Evolutionary conservation across 345 rosid genomes (phyloP).

Genomic region (Reutealis trisperma): DNA sequence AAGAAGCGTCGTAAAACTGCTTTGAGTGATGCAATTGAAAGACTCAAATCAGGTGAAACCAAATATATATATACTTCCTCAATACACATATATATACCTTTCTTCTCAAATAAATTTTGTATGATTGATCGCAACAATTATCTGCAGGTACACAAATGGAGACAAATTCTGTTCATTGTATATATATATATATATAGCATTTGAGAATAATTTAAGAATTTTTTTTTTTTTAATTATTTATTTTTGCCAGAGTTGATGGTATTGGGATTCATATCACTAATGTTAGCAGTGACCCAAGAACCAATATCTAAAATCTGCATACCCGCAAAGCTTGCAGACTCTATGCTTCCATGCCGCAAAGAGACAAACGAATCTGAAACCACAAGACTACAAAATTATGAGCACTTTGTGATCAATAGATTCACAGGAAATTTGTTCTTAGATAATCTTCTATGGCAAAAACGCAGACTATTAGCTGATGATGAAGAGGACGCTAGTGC

Average conservation of each 20-base stretch:
- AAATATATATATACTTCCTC: too few relatives aligned
- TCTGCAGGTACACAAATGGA: too few relatives aligned
- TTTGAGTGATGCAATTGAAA: conserved; percentile 21
- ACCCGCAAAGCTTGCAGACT: conserved; percentile 17
- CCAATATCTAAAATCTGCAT: conserved; percentile 22
- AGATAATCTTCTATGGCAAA: background rate
- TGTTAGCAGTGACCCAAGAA: conserved; percentile 19
- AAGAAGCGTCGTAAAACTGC: conserved; percentile 21
- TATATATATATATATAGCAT: too few relatives aligned
- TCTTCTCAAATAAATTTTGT: too few relatives aligned
- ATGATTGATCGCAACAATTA: too few relatives aligned
- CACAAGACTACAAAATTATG: background rate
- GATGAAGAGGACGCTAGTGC: background rate
- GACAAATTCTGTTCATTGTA: too few relatives aligned
- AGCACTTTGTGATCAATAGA: background rate
- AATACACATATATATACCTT: too few relatives aligned
- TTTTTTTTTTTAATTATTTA: too few relatives aligned
- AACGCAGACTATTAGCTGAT: conserved; percentile 7
- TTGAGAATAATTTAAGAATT: background rate
- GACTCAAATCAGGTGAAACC: conserved; percentile 29
- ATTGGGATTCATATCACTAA: conserved; percentile 27
- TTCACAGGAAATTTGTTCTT: background rate
- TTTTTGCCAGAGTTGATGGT: conserved; percentile 24
- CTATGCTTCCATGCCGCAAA: conserved; percentile 31
- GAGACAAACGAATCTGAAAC: background rate